Evolutionary conservation across 73 alveolate species (phyloP).

Genomic region (Paramecium sexaurelia): DNA sequence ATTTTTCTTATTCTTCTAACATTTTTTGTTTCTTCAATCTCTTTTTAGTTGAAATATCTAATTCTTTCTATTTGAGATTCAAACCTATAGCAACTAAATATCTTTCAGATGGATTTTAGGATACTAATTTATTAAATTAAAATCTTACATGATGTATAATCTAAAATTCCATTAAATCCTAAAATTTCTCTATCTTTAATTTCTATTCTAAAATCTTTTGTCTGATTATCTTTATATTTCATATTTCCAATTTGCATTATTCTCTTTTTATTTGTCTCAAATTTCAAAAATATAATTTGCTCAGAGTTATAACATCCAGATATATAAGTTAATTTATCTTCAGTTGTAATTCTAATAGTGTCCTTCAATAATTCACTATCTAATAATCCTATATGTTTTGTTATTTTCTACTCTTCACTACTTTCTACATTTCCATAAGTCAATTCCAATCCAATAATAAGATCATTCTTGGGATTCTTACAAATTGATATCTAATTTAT

Average conservation of each 20-base stretch:
- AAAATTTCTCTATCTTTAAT: neutral
- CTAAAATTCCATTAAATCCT: constrained; percentile 41
- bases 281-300: constrained; percentile 1
- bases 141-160: neutral
- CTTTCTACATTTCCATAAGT: neutral
- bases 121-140: neutral
- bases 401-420: neutral
- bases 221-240: neutral
- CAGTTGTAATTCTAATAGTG: neutral
- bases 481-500: neutral
- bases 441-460: constrained; percentile 34
- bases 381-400: neutral
- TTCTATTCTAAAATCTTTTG: constrained; percentile 50
- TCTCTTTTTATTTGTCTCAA: constrained; percentile 14
- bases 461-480: neutral
- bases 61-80: neutral
- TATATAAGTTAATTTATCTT: constrained; percentile 28
- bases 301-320: neutral
- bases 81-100: constrained; percentile 46
- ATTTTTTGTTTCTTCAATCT: neutral
- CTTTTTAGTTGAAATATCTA: neutral
- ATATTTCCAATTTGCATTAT: neutral
- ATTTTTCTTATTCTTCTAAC: neutral
- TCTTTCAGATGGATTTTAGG: constrained; percentile 23
- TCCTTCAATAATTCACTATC: neutral